A percentile compares a stretch with the other conserved stretches of the same genome.
These are phyloP conservation scores for Cercospora nicotianae DNA, from an alignment of 2,329 filamentous ascomycete species.

Conservation along the genomic window DNA sequence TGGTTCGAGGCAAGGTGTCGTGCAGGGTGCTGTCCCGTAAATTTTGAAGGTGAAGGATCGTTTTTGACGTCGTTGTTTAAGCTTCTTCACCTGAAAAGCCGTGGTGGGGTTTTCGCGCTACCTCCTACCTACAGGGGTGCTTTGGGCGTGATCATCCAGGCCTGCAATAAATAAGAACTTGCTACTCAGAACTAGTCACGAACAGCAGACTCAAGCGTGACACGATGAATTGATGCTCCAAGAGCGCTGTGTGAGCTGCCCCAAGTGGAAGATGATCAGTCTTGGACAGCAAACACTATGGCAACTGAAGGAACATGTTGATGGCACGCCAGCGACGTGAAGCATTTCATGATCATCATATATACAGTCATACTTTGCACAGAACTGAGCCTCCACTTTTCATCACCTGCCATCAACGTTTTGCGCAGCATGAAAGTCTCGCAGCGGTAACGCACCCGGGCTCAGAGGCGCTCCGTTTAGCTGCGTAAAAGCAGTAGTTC, in stretches of 20 bases:
- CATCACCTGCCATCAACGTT: slow-evolving; percentile 23
- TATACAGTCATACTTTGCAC: slow-evolving; percentile 4
- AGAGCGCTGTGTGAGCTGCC: background rate
- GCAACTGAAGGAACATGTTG: background rate
- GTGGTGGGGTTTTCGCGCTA: background rate
- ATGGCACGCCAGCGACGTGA: background rate
- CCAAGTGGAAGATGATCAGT: background rate
- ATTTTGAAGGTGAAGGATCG: background rate
- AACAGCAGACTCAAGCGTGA: background rate
- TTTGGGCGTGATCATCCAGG: background rate
- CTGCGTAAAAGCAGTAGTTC: slow-evolving; percentile 67
- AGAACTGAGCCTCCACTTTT: background rate
- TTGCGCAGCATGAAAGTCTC: background rate
- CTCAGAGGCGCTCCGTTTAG: slow-evolving; percentile 44
- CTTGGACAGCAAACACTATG: background rate
- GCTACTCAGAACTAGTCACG: background rate
- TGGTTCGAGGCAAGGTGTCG: background rate
- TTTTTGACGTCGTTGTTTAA: background rate
- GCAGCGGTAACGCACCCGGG: slow-evolving; percentile 3
- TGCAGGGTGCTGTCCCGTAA: background rate
- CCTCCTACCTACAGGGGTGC: background rate
- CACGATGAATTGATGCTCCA: background rate
- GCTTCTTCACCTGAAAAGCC: background rate
- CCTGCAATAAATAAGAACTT: background rate
- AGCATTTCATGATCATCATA: slow-evolving; percentile 8